A percentile compares a stretch with the other conserved stretches of the same genome.
Evolutionary conservation across 2,329 filamentous ascomycete genomes (phyloP).

Genomic region (Aspergillus ibericus): DNA sequence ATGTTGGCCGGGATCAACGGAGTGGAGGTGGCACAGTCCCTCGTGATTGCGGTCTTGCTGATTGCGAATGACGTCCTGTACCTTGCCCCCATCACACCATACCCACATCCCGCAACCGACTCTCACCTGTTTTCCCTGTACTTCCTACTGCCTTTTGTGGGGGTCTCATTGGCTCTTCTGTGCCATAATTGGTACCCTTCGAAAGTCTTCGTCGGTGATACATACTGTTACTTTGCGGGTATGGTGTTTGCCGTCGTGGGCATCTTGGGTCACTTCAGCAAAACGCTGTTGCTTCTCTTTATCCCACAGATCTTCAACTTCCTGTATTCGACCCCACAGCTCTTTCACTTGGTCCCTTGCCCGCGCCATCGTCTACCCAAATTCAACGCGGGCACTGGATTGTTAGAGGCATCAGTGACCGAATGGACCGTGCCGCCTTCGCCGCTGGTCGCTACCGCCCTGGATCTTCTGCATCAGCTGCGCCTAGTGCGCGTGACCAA

Average conservation of each 20-base stretch:
- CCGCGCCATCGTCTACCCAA: constrained; percentile 87
- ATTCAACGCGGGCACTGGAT: constrained; percentile 80
- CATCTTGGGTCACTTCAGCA: constrained; percentile 96
- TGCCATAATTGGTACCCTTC: constrained; percentile 96
- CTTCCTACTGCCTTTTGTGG: constrained; percentile 89
- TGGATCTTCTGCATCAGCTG: constrained; percentile 69
- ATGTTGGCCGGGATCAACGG: constrained; percentile 99
- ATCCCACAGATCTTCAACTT: constrained; percentile 97
- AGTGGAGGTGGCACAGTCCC: constrained; percentile 90
- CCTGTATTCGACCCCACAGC: constrained; percentile 84
- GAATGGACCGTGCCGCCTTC: constrained; percentile 73
- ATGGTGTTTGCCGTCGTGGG: constrained; percentile 98
- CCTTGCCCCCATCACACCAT: constrained; percentile 69
- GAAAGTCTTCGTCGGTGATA: constrained; percentile 94
- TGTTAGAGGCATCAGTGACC: constrained; percentile 84
- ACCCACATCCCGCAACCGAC: constrained; percentile 90
- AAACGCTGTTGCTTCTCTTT: constrained; percentile 87
- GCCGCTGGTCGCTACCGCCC: constrained; percentile 58
- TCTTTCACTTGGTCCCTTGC: constrained; percentile 87
- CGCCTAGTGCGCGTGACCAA: constrained; percentile 67
- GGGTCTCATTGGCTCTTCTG: constrained; percentile 82
- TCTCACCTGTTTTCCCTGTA: constrained; percentile 96
- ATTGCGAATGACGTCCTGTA: constrained; percentile 87
- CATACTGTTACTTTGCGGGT: constrained; percentile 98
- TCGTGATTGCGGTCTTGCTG: constrained; percentile 83